A percentile compares a stretch with the other conserved stretches of the same genome.
Conservation (phyloP, 164 flowering plant species). For the Euptelea pleiosperma region DNA sequence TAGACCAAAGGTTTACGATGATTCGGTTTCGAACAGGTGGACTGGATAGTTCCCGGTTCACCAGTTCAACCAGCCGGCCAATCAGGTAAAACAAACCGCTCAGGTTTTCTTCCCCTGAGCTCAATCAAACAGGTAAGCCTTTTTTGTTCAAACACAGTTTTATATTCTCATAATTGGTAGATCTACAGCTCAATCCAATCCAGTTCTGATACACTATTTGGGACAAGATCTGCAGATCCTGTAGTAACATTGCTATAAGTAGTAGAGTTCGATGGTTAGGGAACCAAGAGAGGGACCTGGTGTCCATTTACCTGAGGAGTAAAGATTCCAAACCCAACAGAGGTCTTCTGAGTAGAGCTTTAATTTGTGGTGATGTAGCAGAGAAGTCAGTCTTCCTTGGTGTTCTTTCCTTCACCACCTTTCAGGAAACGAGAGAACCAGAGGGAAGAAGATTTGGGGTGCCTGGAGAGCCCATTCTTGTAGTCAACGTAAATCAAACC, state of each 20-base stretch:
- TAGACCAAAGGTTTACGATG: no score
- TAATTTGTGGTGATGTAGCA: no score
- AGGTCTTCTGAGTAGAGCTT: background rate
- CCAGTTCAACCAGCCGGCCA: no score
- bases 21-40: no score
- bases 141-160: background rate
- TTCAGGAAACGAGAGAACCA: conserved; percentile 75
- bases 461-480: conserved; percentile 74
- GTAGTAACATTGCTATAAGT: background rate
- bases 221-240: background rate
- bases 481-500: conserved; percentile 82
- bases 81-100: no score
- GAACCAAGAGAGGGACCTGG: no score
- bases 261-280: background rate
- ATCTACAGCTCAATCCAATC: no score
- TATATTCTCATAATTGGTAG: background rate
- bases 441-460: conserved; percentile 82
- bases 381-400: conserved; percentile 38
- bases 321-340: background rate
- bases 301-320: no score
- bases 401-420: conserved; percentile 35
- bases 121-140: background rate
- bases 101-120: no score
- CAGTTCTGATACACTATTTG: background rate
- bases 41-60: no score